Evolutionary conservation across 768 basidiomycete genomes (phyloP).

Genomic region (Hericium erinaceus): DNA sequence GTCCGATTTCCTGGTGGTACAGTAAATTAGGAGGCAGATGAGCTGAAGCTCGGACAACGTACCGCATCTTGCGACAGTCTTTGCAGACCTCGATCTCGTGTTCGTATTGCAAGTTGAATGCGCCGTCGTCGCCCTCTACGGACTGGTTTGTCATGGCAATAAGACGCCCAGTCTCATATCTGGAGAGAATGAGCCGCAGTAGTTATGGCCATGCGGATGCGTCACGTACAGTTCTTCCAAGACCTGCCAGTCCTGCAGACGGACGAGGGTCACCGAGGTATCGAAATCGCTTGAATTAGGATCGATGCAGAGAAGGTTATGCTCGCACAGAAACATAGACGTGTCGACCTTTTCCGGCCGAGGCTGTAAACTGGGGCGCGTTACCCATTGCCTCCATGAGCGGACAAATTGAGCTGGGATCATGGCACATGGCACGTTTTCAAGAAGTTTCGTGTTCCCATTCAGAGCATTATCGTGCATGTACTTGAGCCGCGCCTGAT

Average conservation of each 20-base stretch:
- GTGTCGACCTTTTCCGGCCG: constrained; percentile 63
- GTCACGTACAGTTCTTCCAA: constrained; percentile 46
- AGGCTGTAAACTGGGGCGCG: constrained; percentile 39
- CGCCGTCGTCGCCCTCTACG: constrained; percentile 3
- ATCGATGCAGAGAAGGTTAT: constrained; percentile 55
- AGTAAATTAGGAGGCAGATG: not conserved
- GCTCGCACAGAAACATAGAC: constrained; percentile 54
- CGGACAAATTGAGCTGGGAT: constrained; percentile 54
- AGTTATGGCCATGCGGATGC: not conserved
- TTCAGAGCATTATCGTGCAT: constrained; percentile 49
- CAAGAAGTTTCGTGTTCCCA: constrained; percentile 34
- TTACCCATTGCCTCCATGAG: constrained; percentile 63
- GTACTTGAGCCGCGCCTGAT: constrained; percentile 52
- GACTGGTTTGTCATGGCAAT: constrained; percentile 8
- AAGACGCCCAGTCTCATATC: constrained; percentile 11
- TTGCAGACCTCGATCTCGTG: constrained; percentile 18
- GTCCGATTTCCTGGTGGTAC: constrained; percentile 34
- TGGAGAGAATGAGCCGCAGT: not conserved
- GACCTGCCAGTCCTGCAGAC: constrained; percentile 54
- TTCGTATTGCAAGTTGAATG: constrained; percentile 15
- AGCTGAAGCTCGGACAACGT: constrained; percentile 1
- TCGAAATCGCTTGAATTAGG: constrained; percentile 59
- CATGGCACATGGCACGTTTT: constrained; percentile 45
- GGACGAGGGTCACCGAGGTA: constrained; percentile 44
- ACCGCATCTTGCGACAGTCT: constrained; percentile 14